These are phyloP conservation scores for Pseudocercospora eumusae DNA, from an alignment of 2,329 filamentous ascomycete genomes.

Conservation along the genomic window DNA sequence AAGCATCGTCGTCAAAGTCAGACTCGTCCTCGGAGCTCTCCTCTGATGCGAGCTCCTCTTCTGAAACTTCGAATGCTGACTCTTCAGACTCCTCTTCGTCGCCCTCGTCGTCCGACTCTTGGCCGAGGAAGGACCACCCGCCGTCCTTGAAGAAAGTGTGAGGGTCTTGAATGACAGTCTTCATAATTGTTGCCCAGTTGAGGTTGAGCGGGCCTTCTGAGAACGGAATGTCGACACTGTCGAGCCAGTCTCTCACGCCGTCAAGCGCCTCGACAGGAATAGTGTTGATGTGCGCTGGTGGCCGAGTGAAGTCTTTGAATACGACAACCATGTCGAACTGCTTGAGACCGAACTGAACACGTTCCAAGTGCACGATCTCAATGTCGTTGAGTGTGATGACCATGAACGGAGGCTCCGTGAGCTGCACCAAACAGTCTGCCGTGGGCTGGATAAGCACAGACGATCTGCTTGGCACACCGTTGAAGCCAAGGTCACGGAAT, in stretches of 20 bases:
- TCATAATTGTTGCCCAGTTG: constrained; percentile 99
- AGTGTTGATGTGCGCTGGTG: constrained; percentile 93
- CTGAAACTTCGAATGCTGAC: constrained; percentile 86
- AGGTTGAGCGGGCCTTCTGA: constrained; percentile 94
- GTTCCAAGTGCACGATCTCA: constrained; percentile 92
- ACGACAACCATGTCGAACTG: constrained; percentile 99
- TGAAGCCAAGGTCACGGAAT: constrained; percentile 93
- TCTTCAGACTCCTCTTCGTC: constrained; percentile 79
- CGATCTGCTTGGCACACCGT: constrained; percentile 91
- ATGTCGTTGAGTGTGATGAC: constrained; percentile 94
- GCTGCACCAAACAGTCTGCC: constrained; percentile 93
- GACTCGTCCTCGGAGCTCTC: constrained; percentile 85
- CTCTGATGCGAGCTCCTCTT: constrained; percentile 75
- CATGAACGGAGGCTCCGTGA: constrained; percentile 95
- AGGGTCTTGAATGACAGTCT: constrained; percentile 91
- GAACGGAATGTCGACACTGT: constrained; percentile 92
- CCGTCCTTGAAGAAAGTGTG: constrained; percentile 95
- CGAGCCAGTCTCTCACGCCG: constrained; percentile 95
- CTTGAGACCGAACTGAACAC: constrained; percentile 93
- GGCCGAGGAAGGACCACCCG: constrained; percentile 89
- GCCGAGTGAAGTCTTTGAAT: constrained; percentile 93
- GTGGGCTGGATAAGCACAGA: constrained; percentile 95
- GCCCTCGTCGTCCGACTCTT: constrained; percentile 83
- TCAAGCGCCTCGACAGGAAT: constrained; percentile 95
- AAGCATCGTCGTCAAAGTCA: constrained; percentile 89